phyloP scores from a whole-genome alignment of 2,329 filamentous ascomycete species.

The Juglanconis juglandina region DNA sequence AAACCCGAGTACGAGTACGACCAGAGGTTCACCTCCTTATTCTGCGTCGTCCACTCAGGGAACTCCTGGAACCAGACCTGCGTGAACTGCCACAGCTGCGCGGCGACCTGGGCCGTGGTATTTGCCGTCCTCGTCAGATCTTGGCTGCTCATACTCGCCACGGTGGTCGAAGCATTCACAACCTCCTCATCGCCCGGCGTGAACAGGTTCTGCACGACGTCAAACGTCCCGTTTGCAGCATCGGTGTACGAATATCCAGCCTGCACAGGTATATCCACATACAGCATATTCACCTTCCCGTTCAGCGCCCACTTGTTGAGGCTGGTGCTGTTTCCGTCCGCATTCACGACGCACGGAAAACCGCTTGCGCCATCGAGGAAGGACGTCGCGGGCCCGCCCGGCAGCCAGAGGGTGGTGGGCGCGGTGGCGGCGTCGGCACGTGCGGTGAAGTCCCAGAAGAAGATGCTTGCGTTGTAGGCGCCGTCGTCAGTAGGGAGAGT shows the following conservation, averaged over 20 bases:
- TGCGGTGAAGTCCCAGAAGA: constrained; percentile 57
- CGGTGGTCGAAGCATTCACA: constrained; percentile 41
- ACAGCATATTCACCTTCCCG: constrained; percentile 64
- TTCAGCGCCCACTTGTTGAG: constrained; percentile 62
- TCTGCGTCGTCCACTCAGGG: constrained; percentile 46
- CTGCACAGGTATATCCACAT: constrained; percentile 60
- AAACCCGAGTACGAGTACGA: constrained; percentile 28
- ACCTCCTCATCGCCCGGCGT: constrained; percentile 27
- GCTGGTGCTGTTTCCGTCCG: constrained; percentile 45
- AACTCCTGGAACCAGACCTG: constrained; percentile 56
- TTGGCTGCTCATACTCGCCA: constrained; percentile 45
- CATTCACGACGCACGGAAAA: constrained; percentile 50
- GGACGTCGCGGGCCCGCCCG: constrained; percentile 57
- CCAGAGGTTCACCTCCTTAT: constrained; percentile 51
- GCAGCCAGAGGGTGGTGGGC: constrained; percentile 60
- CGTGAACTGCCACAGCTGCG: constrained; percentile 51
- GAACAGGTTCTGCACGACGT: constrained; percentile 18
- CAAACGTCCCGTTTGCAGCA: constrained; percentile 21
- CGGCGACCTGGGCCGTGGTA: constrained; percentile 45
- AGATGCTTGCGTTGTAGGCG: constrained; percentile 55
- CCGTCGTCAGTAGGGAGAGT: constrained; percentile 39
- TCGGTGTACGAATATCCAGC: constrained; percentile 31
- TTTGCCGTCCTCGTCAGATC: constrained; percentile 41
- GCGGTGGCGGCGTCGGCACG: constrained; percentile 49
- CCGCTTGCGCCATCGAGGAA: constrained; percentile 53